Percentiles rank a stretch among this genome's conserved stretches.
These are phyloP conservation scores for Stephanodiscus triporus DNA, from an alignment of 108 stramenopile species.

Conservation along the genomic window DNA sequence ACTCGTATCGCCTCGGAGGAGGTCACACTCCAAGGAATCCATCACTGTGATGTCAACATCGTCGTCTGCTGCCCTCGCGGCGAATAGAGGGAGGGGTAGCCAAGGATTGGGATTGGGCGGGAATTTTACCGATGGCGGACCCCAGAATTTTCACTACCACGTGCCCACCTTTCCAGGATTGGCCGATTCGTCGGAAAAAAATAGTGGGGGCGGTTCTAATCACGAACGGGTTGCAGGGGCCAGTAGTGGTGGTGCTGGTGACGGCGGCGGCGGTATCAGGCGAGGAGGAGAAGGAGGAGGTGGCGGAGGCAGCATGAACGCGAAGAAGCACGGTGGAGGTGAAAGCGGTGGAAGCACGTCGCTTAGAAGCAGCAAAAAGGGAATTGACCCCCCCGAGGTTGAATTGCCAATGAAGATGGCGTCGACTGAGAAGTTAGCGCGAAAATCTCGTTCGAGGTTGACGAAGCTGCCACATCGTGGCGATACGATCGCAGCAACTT, in stretches of 20 bases:
- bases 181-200: background rate
- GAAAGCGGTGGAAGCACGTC: background rate
- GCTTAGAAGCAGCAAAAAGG: background rate
- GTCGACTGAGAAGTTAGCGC: conserved; percentile 23
- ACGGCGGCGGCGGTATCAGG: background rate
- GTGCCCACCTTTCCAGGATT: background rate
- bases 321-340: background rate
- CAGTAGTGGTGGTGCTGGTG: background rate
- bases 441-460: conserved; percentile 31
- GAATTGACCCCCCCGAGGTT: conserved; percentile 31
- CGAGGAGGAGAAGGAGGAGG: background rate
- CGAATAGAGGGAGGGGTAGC: background rate
- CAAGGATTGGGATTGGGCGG: background rate
- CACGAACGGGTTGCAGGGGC: background rate
- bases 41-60: background rate
- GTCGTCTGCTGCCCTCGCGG: background rate
- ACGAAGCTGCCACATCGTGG: conserved; percentile 17
- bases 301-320: background rate
- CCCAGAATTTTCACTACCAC: background rate
- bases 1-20: background rate
- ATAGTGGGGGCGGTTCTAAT: background rate
- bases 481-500: background rate
- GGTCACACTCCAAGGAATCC: background rate
- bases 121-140: background rate
- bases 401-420: background rate